Evolutionary conservation across 2,329 filamentous ascomycete genomes (phyloP).

Genomic region (Fonsecaea erecta): DNA sequence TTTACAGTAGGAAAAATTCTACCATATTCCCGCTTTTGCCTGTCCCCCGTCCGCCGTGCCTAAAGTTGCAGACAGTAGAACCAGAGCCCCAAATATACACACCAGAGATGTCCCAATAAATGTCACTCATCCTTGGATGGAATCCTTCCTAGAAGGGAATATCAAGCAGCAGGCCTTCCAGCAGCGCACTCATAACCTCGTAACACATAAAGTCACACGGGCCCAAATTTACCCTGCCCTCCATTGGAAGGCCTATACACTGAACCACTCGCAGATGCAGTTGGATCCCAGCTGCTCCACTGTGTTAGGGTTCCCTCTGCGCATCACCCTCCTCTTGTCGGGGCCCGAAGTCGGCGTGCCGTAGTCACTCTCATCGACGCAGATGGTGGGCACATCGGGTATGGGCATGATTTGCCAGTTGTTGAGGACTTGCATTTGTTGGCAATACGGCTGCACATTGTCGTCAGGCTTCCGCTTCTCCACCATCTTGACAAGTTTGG

Average conservation of each 20-base stretch:
- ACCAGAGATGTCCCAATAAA: not conserved
- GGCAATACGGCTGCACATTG: constrained; percentile 58
- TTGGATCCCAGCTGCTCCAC: constrained; percentile 34
- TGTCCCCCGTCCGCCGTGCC: not conserved
- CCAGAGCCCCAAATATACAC: constrained; percentile 14
- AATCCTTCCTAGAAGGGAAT: not conserved
- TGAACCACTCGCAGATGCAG: constrained; percentile 38
- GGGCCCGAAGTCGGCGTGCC: constrained; percentile 11
- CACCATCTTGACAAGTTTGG: constrained; percentile 68
- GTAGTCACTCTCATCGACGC: constrained; percentile 34
- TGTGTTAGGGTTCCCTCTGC: constrained; percentile 10
- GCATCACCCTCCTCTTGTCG: constrained; percentile 11
- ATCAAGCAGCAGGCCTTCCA: constrained; percentile 6
- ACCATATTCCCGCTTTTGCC: constrained; percentile 17
- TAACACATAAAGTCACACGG: constrained; percentile 28
- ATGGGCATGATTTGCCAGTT: constrained; percentile 53
- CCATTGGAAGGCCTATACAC: constrained; percentile 21
- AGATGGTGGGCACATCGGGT: constrained; percentile 30
- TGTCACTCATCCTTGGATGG: not conserved
- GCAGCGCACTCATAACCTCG: constrained; percentile 28
- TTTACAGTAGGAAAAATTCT: constrained; percentile 13
- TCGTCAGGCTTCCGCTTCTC: constrained; percentile 61
- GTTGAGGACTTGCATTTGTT: constrained; percentile 65
- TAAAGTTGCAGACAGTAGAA: not conserved
- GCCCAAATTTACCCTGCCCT: not conserved